A percentile compares a stretch with the other conserved stretches of the same genome.
These are phyloP conservation scores for Verticillium albo-atrum DNA, from an alignment of 2,329 filamentous ascomycete genomes.

Conservation along the genomic window DNA sequence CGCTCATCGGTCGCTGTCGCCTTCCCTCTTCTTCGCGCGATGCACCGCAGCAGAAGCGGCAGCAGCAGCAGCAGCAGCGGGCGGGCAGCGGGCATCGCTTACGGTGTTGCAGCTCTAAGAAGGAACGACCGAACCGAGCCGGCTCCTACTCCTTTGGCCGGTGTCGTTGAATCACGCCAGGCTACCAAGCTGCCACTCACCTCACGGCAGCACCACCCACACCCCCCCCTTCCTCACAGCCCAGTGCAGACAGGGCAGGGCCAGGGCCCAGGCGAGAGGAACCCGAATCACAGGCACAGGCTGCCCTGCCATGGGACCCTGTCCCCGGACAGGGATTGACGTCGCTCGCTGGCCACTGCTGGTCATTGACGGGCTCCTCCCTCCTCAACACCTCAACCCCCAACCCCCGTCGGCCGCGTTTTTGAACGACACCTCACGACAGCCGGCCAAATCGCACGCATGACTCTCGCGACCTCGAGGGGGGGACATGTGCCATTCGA, in stretches of 20 bases:
- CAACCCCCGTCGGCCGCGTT: not conserved
- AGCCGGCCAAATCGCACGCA: not conserved
- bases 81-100: not conserved
- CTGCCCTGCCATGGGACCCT: not conserved
- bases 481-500: not conserved
- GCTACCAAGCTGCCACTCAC: not conserved
- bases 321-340: not conserved
- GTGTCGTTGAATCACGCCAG: not conserved
- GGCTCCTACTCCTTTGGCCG: not conserved
- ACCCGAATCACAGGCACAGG: not conserved
- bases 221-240: not conserved
- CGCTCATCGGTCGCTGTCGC: not conserved
- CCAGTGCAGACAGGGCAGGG: not conserved
- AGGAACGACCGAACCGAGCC: not conserved
- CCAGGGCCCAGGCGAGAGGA: not conserved
- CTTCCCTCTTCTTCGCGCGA: not conserved
- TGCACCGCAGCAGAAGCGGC: not conserved
- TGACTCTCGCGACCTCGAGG: not conserved
- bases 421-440: not conserved
- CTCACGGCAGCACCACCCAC: not conserved
- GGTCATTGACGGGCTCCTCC: not conserved
- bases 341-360: not conserved
- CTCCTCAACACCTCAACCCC: not conserved
- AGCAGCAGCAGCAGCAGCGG: too few species aligned
- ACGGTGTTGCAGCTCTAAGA: not conserved